These are phyloP conservation scores for Leishmania major DNA, from an alignment of 208 protist genomes.

Conservation along the genomic window DNA sequence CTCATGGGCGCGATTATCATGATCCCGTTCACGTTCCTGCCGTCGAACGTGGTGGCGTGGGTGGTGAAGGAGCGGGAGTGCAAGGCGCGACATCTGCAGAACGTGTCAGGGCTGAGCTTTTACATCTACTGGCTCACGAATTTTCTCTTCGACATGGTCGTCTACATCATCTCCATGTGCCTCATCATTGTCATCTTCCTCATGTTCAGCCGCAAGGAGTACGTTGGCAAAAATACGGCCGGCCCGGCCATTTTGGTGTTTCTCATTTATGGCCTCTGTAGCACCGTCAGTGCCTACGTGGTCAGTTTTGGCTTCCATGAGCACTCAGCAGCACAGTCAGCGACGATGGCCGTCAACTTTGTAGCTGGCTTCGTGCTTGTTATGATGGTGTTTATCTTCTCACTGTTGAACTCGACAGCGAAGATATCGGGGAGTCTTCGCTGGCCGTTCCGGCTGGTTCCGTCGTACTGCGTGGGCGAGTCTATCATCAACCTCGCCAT, in stretches of 20 bases:
- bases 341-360: conserved; percentile 73
- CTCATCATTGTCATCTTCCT: conserved; percentile 38
- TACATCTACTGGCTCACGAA: conserved; percentile 82
- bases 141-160: conserved; percentile 79
- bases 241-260: conserved; percentile 53
- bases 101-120: conserved; percentile 62
- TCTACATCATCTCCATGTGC: conserved; percentile 21
- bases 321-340: conserved; percentile 70
- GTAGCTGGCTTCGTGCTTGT: conserved; percentile 77
- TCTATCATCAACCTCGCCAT: conserved; percentile 70
- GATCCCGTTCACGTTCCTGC: conserved; percentile 78
- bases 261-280: conserved; percentile 59
- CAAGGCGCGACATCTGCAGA: conserved; percentile 73
- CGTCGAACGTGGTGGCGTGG: conserved; percentile 65
- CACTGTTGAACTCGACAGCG: conserved; percentile 41
- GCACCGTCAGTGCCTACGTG: conserved; percentile 55
- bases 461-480: conserved; percentile 81
- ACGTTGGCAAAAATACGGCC: conserved; percentile 43
- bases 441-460: conserved; percentile 72
- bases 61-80: conserved; percentile 83
- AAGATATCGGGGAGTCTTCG: conserved; percentile 37
- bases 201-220: conserved; percentile 66
- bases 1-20: conserved; percentile 63
- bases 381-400: conserved; percentile 58
- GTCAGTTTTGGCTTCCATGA: conserved; percentile 66